Conservation (phyloP, 352 stramenopile species). For the Pythium brachiatum region DNA sequence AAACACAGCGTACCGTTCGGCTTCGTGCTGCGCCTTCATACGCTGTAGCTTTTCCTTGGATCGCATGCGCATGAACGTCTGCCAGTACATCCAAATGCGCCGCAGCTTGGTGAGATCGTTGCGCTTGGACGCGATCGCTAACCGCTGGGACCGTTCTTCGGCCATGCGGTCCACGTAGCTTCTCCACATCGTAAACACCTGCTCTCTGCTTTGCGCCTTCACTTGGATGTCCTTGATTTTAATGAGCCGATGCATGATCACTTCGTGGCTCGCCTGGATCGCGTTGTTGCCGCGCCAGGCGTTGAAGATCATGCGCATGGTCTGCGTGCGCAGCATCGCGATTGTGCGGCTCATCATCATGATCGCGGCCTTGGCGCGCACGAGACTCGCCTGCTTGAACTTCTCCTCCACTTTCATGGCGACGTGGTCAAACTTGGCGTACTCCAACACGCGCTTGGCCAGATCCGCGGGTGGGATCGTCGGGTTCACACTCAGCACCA, state of each 20-base stretch:
- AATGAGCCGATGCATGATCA: constrained; percentile 59
- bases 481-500: constrained; percentile 71
- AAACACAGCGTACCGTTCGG: constrained; percentile 15
- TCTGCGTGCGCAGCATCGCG: constrained; percentile 48
- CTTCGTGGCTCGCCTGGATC: constrained; percentile 37
- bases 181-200: constrained; percentile 61
- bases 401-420: constrained; percentile 69
- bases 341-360: constrained; percentile 84
- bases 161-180: constrained; percentile 44
- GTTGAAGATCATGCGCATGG: constrained; percentile 72
- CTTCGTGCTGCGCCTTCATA: constrained; percentile 50
- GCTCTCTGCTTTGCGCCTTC: constrained; percentile 37
- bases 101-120: constrained; percentile 50
- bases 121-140: constrained; percentile 48
- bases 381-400: constrained; percentile 78
- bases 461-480: constrained; percentile 52
- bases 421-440: constrained; percentile 75
- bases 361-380: constrained; percentile 68
- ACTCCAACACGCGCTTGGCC: constrained; percentile 69
- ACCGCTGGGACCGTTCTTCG: constrained; percentile 64
- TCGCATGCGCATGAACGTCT: constrained; percentile 49
- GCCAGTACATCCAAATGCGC: constrained; percentile 46
- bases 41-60: constrained; percentile 54
- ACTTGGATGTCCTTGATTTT: constrained; percentile 65
- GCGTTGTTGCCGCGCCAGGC: constrained; percentile 76